Conservation (phyloP, 495 filamentous ascomycete species). For the Lichenothelia convexa region DNA sequence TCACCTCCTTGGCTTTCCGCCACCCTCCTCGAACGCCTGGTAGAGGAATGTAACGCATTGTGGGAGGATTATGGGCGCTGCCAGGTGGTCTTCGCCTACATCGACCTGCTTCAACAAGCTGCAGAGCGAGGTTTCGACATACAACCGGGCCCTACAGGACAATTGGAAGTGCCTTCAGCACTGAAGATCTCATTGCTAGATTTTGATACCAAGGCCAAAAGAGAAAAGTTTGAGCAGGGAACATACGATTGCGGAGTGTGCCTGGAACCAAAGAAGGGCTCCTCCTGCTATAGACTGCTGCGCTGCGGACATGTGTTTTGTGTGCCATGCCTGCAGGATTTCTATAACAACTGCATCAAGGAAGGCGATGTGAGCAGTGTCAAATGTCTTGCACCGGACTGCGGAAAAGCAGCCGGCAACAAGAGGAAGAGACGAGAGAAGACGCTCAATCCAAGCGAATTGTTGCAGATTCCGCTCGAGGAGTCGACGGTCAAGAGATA, state of each 20-base stretch:
- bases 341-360: constrained; percentile 69
- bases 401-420: constrained; percentile 32
- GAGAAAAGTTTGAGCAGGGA: constrained; percentile 56
- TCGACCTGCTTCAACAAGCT: constrained; percentile 69
- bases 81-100: constrained; percentile 66
- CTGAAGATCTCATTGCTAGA: constrained; percentile 60
- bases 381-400: constrained; percentile 58
- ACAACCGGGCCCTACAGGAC: constrained; percentile 29
- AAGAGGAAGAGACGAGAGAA: constrained; percentile 31
- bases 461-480: constrained; percentile 66
- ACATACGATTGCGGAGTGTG: constrained; percentile 88
- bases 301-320: constrained; percentile 88
- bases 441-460: constrained; percentile 67
- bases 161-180: constrained; percentile 33
- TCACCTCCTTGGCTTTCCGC: constrained; percentile 52
- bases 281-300: constrained; percentile 55
- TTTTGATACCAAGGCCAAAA: constrained; percentile 55
- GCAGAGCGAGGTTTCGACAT: constrained; percentile 64
- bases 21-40: constrained; percentile 35
- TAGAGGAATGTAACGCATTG: constrained; percentile 38
- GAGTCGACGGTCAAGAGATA: constrained; percentile 65
- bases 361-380: constrained; percentile 67
- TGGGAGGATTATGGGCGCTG: constrained; percentile 74
- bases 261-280: constrained; percentile 77
- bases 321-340: constrained; percentile 63